Evolutionary conservation across 208 protist species (phyloP).

Genomic region (Crithidia sp.): DNA sequence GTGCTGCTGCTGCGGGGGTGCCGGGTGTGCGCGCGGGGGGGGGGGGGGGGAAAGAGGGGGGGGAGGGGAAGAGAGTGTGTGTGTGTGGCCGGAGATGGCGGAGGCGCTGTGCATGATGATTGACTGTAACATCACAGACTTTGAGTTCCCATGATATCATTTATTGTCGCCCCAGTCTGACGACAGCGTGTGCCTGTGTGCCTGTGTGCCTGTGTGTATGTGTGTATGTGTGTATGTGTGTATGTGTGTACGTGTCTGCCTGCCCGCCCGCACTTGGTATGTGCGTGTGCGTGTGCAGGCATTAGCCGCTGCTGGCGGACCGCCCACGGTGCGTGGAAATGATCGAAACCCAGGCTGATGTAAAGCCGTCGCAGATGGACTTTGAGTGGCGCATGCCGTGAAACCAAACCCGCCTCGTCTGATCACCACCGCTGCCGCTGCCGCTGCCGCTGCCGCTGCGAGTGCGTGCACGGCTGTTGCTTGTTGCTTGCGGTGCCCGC

Average conservation of each 20-base stretch:
- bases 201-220: too few relatives aligned
- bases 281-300: too few relatives aligned
- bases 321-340: background rate
- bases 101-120: slow-evolving; percentile 19
- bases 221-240: background rate
- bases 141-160: slow-evolving; percentile 24
- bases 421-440: background rate
- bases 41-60: too few relatives aligned
- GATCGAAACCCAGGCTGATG: slow-evolving; percentile 12
- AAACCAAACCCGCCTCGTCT: slow-evolving; percentile 6
- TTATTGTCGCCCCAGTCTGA: slow-evolving; percentile 20
- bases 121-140: slow-evolving; percentile 33
- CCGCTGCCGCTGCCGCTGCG: background rate
- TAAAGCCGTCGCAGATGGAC: slow-evolving; percentile 7
- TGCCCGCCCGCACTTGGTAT: too few relatives aligned
- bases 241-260: background rate
- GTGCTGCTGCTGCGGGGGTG: too few relatives aligned
- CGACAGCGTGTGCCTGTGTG: background rate
- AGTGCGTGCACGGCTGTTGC: slow-evolving; percentile 4
- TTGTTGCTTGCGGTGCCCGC: background rate
- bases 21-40: too few relatives aligned
- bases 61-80: too few relatives aligned
- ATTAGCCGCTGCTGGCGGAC: background rate
- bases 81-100: too few relatives aligned
- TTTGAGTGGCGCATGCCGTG: slow-evolving; percentile 4